Conservation (phyloP, 2,329 filamentous ascomycete species). For the Leptoxyphium fumago region DNA sequence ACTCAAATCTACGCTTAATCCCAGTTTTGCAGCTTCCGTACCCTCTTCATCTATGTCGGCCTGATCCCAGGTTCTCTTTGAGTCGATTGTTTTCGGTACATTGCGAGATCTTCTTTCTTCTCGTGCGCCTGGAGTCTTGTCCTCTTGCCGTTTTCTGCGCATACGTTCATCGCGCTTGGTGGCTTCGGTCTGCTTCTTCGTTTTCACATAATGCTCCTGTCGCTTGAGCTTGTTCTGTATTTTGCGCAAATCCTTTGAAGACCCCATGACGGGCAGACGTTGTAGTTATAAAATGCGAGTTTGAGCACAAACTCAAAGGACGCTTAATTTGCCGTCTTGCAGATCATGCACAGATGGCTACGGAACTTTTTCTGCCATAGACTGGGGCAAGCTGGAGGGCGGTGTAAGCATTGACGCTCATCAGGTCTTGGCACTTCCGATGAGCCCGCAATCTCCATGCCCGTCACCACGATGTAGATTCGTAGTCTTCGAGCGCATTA, state of each 20-base stretch:
- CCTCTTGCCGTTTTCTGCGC: slow-evolving; percentile 69
- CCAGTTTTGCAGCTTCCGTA: slow-evolving; percentile 19
- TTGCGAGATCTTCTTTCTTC: slow-evolving; percentile 62
- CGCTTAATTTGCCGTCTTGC: background rate
- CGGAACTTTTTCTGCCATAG: background rate
- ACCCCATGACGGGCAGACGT: slow-evolving; percentile 8
- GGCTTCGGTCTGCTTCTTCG: slow-evolving; percentile 63
- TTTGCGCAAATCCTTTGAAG: slow-evolving; percentile 15
- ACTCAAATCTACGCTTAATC: slow-evolving; percentile 30
- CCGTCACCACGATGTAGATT: background rate
- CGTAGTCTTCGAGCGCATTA: background rate
- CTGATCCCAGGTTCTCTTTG: slow-evolving; percentile 75
- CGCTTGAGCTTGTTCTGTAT: slow-evolving; percentile 52
- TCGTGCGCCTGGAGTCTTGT: slow-evolving; percentile 62
- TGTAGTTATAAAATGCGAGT: background rate
- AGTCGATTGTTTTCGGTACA: slow-evolving; percentile 66
- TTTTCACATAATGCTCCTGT: slow-evolving; percentile 61
- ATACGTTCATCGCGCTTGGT: slow-evolving; percentile 63
- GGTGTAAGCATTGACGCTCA: background rate
- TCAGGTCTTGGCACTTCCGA: background rate
- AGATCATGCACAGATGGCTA: background rate
- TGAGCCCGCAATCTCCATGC: background rate
- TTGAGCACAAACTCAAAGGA: background rate
- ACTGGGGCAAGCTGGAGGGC: background rate
- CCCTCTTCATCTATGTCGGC: slow-evolving; percentile 29